Percentiles rank a stretch among this genome's conserved stretches.
Conservation (phyloP, 192 early-diverging fungal genomes). For the Powellomyces hirtus region DNA sequence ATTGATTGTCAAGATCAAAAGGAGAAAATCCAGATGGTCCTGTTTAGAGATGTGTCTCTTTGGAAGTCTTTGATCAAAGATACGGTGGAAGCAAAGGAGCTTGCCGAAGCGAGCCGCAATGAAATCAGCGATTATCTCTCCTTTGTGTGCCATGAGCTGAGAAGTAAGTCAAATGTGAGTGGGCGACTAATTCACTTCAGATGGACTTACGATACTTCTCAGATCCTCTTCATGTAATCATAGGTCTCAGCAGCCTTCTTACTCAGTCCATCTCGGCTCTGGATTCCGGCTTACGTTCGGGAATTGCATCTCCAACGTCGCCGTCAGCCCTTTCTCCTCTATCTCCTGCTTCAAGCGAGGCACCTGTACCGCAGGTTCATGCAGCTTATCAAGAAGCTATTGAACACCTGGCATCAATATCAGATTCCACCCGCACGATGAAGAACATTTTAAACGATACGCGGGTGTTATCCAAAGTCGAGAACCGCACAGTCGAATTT, state of each 20-base stretch:
- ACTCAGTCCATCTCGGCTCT: slow-evolving; percentile 9
- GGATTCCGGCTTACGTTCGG: background rate
- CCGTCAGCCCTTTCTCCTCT: background rate
- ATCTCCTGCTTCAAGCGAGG: background rate
- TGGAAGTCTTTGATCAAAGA: slow-evolving; percentile 17
- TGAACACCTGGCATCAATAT: slow-evolving; percentile 22
- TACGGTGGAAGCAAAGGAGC: slow-evolving; percentile 28
- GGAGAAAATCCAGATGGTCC: slow-evolving; percentile 27
- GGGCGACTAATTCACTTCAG: background rate
- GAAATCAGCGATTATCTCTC: slow-evolving; percentile 33
- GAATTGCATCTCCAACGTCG: background rate
- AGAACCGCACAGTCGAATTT: slow-evolving; percentile 18
- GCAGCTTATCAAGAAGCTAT: slow-evolving; percentile 3
- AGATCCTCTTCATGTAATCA: slow-evolving; percentile 34
- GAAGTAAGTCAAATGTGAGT: slow-evolving; percentile 22
- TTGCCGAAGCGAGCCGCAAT: slow-evolving; percentile 21
- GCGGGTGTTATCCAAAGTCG: slow-evolving; percentile 28
- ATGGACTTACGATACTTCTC: background rate
- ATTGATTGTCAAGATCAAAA: slow-evolving; percentile 22
- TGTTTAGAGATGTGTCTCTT: slow-evolving; percentile 29
- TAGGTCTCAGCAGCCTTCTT: slow-evolving; percentile 29
- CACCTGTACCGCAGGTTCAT: background rate
- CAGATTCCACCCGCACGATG: slow-evolving; percentile 32
- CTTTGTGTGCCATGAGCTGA: slow-evolving; percentile 38
- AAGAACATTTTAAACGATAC: slow-evolving; percentile 30